Percentiles rank a stretch among this genome's conserved stretches.
phyloP scores from a whole-genome alignment of 2,329 filamentous ascomycete species.

The Bertia moriformis region DNA sequence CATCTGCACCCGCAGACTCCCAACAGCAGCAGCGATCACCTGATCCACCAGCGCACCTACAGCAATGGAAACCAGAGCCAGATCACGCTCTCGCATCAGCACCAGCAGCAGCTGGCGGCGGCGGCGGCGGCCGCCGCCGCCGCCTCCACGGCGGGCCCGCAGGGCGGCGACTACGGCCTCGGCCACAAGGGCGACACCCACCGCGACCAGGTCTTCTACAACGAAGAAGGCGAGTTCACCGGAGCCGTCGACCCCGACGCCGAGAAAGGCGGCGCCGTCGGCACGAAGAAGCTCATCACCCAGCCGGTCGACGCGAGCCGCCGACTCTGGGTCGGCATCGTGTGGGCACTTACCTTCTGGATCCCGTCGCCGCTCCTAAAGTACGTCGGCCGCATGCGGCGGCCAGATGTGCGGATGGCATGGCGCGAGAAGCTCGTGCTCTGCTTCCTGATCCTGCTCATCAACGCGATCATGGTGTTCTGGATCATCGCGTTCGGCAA shows the following conservation, averaged over 20 bases:
- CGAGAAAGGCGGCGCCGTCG: slow-evolving; percentile 65
- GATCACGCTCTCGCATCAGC: slow-evolving; percentile 28
- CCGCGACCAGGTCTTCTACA: slow-evolving; percentile 63
- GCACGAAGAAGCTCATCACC: slow-evolving; percentile 64
- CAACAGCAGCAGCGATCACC: slow-evolving; percentile 58
- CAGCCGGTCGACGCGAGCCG: slow-evolving; percentile 47
- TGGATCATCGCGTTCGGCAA: slow-evolving; percentile 80
- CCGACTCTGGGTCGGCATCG: slow-evolving; percentile 65
- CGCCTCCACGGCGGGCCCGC: slow-evolving; percentile 38
- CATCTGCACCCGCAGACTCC: slow-evolving; percentile 42
- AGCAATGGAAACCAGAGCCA: slow-evolving; percentile 34
- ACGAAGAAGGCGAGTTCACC: slow-evolving; percentile 51
- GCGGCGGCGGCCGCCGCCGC: slow-evolving; percentile 40
- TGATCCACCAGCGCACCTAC: slow-evolving; percentile 35
- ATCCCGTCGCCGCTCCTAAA: slow-evolving; percentile 74
- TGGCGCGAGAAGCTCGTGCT: slow-evolving; percentile 92
- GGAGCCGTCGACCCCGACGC: slow-evolving; percentile 59
- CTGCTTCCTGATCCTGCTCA: slow-evolving; percentile 61
- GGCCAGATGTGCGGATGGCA: slow-evolving; percentile 88
- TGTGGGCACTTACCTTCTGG: slow-evolving; percentile 85
- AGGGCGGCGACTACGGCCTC: slow-evolving; percentile 73
- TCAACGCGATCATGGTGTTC: slow-evolving; percentile 75
- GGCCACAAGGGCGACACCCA: slow-evolving; percentile 71
- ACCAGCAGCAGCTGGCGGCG: slow-evolving; percentile 11
- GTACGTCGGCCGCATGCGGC: slow-evolving; percentile 85